phyloP scores from a whole-genome alignment of 257 asterid species.

The Solanum virginianum region DNA sequence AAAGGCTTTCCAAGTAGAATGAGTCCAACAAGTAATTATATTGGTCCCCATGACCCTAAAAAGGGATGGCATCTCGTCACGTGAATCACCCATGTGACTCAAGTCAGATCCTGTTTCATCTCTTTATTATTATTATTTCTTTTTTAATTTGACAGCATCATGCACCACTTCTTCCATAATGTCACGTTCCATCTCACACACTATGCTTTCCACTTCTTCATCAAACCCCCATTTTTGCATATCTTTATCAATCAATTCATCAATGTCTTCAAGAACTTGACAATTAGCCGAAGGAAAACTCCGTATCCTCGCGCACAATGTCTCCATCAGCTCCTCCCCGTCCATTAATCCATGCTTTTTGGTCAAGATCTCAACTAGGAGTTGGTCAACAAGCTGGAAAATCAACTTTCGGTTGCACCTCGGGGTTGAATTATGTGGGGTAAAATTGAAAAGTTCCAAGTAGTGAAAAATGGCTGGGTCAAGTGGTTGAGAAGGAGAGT shows the following conservation, averaged over 20 bases:
- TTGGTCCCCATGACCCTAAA: background rate
- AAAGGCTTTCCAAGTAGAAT: constrained; percentile 5
- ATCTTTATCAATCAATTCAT: constrained; percentile 41
- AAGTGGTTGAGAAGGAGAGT: constrained; percentile 49
- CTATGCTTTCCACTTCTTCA: constrained; percentile 41
- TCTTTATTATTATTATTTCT: background rate
- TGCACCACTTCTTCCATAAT: constrained; percentile 44
- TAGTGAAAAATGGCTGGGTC: constrained; percentile 73
- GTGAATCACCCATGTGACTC: constrained; percentile 50
- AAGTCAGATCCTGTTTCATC: constrained; percentile 15
- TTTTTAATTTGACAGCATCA: constrained; percentile 15
- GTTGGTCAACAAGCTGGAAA: constrained; percentile 63
- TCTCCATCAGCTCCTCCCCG: constrained; percentile 15
- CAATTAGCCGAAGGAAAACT: constrained; percentile 46
- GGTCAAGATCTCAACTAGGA: constrained; percentile 28
- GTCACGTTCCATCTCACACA: constrained; percentile 45
- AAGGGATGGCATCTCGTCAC: constrained; percentile 43
- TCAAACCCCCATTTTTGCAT: constrained; percentile 10
- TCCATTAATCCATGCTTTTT: constrained; percentile 1
- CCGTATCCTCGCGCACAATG: constrained; percentile 27
- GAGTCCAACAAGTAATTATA: constrained; percentile 9
- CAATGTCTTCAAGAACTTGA: constrained; percentile 58
- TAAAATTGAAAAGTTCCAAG: constrained; percentile 45
- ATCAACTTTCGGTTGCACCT: constrained; percentile 55
- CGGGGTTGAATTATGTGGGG: constrained; percentile 4